phyloP scores from a whole-genome alignment of 306 rosid species.

The Begonia peltatifolia region DNA sequence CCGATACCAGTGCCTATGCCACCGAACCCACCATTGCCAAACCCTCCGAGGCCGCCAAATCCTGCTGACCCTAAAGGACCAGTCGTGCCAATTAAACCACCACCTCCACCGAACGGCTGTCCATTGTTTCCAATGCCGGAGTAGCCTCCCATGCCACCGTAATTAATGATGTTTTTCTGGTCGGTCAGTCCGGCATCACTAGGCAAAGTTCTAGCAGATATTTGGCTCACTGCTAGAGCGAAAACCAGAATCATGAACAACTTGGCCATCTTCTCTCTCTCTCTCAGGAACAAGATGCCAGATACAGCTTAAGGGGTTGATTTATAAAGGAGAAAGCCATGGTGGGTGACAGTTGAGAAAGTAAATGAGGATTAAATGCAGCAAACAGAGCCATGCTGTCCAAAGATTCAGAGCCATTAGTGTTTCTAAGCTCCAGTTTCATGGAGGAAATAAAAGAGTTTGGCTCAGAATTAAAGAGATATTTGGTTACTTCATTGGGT shows the following conservation, averaged over 20 bases:
- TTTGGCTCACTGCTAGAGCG: slow-evolving; percentile 30
- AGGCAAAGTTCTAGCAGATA: slow-evolving; percentile 37
- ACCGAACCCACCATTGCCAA: slow-evolving; percentile 11
- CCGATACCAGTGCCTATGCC: slow-evolving; percentile 21
- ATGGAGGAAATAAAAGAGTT: too few relatives aligned
- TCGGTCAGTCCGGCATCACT: slow-evolving; percentile 34
- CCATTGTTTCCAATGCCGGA: slow-evolving; percentile 49
- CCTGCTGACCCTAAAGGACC: neutral
- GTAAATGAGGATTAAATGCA: neutral
- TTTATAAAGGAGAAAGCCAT: slow-evolving; percentile 16
- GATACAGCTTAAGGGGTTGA: neutral
- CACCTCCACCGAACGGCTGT: slow-evolving; percentile 44
- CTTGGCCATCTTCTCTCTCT: slow-evolving; percentile 22
- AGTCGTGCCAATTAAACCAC: slow-evolving; percentile 31
- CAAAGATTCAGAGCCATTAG: neutral
- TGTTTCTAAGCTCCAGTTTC: neutral
- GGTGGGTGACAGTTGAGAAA: neutral
- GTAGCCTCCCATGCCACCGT: slow-evolving; percentile 50
- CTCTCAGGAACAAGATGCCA: neutral
- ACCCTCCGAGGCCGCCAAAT: slow-evolving; percentile 16
- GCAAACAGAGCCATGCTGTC: neutral
- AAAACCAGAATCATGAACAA: slow-evolving; percentile 31
- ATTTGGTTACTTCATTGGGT: too few relatives aligned
- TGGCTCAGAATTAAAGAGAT: too few relatives aligned
- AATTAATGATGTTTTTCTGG: slow-evolving; percentile 48